These are phyloP conservation scores for Sarocladium strictum DNA, from an alignment of 2,329 filamentous ascomycete genomes.

Conservation along the genomic window DNA sequence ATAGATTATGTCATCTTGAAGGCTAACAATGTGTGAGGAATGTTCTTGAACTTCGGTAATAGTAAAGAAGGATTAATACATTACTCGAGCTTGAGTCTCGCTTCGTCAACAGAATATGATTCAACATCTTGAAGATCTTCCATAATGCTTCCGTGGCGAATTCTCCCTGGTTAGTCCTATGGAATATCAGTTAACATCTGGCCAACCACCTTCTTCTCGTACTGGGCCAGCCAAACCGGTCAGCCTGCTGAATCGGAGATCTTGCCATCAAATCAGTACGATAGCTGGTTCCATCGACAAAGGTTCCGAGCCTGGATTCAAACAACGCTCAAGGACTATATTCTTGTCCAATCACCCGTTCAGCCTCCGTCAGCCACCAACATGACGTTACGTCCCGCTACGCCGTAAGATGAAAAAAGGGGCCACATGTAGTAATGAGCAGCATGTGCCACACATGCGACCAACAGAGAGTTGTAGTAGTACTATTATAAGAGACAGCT, in stretches of 20 bases:
- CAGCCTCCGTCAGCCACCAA: not conserved
- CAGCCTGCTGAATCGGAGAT: not conserved
- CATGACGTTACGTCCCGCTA: not conserved
- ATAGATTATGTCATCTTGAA: too few species aligned
- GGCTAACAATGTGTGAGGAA: too few species aligned
- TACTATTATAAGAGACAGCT: not conserved
- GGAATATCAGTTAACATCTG: not conserved
- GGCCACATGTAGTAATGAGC: not conserved
- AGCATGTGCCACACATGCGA: not conserved
- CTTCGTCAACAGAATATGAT: not conserved
- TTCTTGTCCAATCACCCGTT: not conserved
- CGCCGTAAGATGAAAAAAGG: not conserved
- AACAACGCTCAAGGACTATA: not conserved
- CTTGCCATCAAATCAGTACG: not conserved
- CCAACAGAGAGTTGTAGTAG: not conserved
- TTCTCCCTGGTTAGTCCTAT: not conserved
- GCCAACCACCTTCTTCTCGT: not conserved
- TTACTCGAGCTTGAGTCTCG: too few species aligned
- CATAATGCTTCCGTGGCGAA: not conserved
- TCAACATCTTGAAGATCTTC: not conserved
- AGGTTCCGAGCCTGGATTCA: not conserved
- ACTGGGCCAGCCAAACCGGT: not conserved
- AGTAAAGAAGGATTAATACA: too few species aligned
- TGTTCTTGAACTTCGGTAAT: too few species aligned
- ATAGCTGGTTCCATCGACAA: not conserved